Evolutionary conservation across 2,329 filamentous ascomycete species (phyloP).

Genomic region (Ceratocystis ficicola): DNA sequence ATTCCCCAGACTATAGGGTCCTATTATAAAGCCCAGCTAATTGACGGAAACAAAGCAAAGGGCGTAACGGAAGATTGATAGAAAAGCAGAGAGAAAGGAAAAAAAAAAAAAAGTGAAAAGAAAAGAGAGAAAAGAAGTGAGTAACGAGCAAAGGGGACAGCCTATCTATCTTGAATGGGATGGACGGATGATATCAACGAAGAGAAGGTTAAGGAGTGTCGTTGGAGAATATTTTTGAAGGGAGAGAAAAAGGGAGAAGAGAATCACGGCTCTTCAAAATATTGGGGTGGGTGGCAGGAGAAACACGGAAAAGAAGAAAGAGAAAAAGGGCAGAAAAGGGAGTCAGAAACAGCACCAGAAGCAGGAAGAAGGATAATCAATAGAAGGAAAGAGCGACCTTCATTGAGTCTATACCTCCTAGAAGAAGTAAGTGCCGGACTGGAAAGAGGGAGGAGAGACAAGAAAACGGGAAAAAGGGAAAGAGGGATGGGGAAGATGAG

Average conservation of each 20-base stretch:
- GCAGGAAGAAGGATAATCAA: conserved; percentile 1
- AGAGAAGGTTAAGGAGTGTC: conserved; percentile 4
- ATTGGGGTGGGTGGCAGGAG: conserved; percentile 1
- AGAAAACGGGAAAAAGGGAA: not conserved
- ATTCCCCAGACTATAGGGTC: not conserved
- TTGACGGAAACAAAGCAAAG: not conserved
- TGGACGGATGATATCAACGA: not conserved
- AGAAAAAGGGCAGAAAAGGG: not conserved
- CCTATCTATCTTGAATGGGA: not conserved
- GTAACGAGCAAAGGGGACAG: not conserved
- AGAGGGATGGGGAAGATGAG: not conserved
- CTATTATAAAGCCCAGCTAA: not conserved
- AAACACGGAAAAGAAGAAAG: conserved; percentile 4
- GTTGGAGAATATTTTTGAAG: not conserved
- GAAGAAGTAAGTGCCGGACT: conserved; percentile 5
- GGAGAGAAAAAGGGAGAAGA: conserved; percentile 9
- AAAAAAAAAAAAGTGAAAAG: not conserved
- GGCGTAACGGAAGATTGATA: not conserved
- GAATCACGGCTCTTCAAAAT: conserved; percentile 2
- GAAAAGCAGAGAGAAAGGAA: not conserved
- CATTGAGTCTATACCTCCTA: not conserved
- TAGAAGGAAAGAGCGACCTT: not conserved
- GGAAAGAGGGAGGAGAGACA: not conserved
- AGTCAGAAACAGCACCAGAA: not conserved
- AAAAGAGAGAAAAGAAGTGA: not conserved